Base-by-base conservation (phyloP, 345 rosid genomes). In the Dimocarpus longan region DNA sequence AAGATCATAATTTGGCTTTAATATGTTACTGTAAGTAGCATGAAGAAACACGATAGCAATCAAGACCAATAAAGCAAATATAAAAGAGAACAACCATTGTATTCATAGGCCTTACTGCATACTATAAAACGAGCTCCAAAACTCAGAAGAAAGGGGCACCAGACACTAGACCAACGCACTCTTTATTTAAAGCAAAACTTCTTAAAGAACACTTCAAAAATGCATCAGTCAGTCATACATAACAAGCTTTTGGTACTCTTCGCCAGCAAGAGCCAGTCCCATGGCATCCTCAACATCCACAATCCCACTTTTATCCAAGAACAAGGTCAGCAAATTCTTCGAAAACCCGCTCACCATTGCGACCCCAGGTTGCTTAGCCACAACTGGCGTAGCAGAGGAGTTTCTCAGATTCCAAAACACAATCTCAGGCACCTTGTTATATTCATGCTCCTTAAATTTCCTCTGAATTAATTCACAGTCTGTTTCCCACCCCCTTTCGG, bases 351-450 rank as follows among this genome's bases (percentile, higher is more conserved):
- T 71, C 11, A 56, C 73, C 64, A 77, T 60, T 12, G 78, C 78
- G 37, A 82, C 76, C 8, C 64, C 76, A 6, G 5, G 52, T 42
- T 78, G 79, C 10, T 22, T 39, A 9, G 52, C 59, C 13, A 68
- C 7, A 46, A 80, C 83, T 0, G 83, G 80, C 0, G 80, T 75
- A 1, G 79, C 59, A 15, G 4, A 3, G 0, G 81, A 73, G 59
- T 59, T 6, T 68, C 77, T 43, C 8, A 67, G 71, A 62, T 78
- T 82, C 79, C 79, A 50, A n/a, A 78, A 82, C 71, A 82, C 81
- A 39, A 69, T 82, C 42, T 82, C 68, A 5, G 81, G 81, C 71
- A 54, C 62, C 18, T 66, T 65, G 11, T 15, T 19, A 28, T 56
- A 74, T 4, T 56, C 79, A 1, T 66, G 26, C 19, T 63, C 72